Base-by-base conservation (phyloP, 176 grass and related monocot genomes). In the Tillandsia leiboldiana region DNA sequence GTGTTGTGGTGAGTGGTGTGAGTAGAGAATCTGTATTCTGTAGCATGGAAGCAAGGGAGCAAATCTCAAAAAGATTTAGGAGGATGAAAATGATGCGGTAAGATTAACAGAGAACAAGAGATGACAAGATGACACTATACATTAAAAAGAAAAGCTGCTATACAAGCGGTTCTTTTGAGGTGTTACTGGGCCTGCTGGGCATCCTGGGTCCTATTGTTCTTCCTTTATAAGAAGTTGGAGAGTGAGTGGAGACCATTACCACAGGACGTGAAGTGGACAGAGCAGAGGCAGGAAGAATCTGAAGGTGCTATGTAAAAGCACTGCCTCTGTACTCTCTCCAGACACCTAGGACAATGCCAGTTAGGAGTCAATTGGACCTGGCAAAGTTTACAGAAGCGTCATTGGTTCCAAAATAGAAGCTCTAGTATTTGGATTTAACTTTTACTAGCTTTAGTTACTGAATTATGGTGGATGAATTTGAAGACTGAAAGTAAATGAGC, bases 1-100 rank as follows among this genome's bases (percentile, higher is more conserved):
- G 82, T 72, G 70, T 89, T 78, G 86, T 72, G 51, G 49, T 67
- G 82, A 64, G 63, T 67, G 51, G 75, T 73, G 62, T 84, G 70
- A 70, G 70, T 51, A 57, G 70, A 71, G 86, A 80, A 84, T 24
- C 24, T 24, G 24, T 1, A 24, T 0, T 84, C 69, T 88, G 75
- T 77, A 18, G 9, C 9, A 78, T 74, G 66, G 78, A 83, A 84
- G 73, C 66, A 67, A 83, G 77, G 66, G 52, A 78, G 68, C 78
- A 78, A 77, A 78, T 80, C 72, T 69, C 17, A 76, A 73, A 58
- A 73, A 49, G 73, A 48, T 67, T 17, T 49, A 48, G 15, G 33
- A 20, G 42, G 48, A 47, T 48, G 65, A 67, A 67, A 67, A 47
- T 11, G 65, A 67, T 48, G 27, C 18, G 11, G 18, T 33, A 67